These are phyloP conservation scores for Microsporum ferrugineum DNA, from an alignment of 2,329 filamentous ascomycete genomes.

Conservation along the genomic window DNA sequence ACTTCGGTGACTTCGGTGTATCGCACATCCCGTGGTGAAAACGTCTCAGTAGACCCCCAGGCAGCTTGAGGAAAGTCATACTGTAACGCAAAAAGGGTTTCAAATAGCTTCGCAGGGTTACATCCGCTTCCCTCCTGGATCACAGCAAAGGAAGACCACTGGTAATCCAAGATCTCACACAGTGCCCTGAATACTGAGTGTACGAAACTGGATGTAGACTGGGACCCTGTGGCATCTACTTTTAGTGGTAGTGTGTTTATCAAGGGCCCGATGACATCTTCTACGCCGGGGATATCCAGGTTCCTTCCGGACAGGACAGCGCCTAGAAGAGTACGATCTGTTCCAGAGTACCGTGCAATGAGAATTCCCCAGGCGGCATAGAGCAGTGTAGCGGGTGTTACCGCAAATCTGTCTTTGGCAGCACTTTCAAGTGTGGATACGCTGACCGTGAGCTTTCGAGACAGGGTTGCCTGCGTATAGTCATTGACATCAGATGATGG, in stretches of 20 bases:
- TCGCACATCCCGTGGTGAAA: background rate
- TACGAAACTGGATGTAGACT: background rate
- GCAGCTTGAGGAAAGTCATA: background rate
- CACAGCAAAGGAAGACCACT: background rate
- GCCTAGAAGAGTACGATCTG: conserved; percentile 27
- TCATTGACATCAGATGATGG: background rate
- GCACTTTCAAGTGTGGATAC: background rate
- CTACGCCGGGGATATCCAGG: conserved; percentile 13
- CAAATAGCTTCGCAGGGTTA: conserved; percentile 1
- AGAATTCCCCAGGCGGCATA: conserved; percentile 30
- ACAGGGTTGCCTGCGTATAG: background rate
- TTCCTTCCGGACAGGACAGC: conserved; percentile 27
- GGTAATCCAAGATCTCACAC: background rate
- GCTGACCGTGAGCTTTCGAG: background rate
- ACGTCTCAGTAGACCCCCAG: background rate
- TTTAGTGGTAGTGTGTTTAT: background rate
- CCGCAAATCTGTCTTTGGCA: background rate
- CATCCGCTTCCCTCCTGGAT: background rate
- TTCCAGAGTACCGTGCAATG: conserved; percentile 23
- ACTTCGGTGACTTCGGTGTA: background rate
- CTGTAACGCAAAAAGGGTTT: conserved; percentile 2
- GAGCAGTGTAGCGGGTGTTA: conserved; percentile 5
- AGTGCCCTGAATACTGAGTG: background rate
- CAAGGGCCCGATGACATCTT: background rate
- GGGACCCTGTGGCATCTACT: background rate